Percentiles rank a stretch among this genome's conserved stretches.
These are phyloP conservation scores for Cercophora newfieldiana DNA, from an alignment of 495 filamentous ascomycete genomes.

Conservation along the genomic window DNA sequence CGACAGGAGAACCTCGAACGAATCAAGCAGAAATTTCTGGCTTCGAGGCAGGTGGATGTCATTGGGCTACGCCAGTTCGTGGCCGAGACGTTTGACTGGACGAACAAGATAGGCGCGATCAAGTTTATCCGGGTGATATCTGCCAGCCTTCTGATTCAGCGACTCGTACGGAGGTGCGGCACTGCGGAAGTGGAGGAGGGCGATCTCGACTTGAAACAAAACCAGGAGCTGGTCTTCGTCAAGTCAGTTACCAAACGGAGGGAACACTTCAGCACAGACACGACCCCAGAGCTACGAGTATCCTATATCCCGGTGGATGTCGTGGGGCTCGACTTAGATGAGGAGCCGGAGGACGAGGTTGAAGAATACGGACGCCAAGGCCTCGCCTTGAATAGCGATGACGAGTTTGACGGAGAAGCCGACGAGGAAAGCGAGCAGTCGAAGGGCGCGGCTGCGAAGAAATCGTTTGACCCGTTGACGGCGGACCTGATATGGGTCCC, in stretches of 20 bases:
- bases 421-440: constrained; percentile 35
- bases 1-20: constrained; percentile 56
- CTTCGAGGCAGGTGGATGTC: constrained; percentile 67
- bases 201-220: constrained; percentile 44
- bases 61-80: constrained; percentile 69
- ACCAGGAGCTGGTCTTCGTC: constrained; percentile 53
- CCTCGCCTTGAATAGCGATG: constrained; percentile 53
- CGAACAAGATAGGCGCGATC: constrained; percentile 69
- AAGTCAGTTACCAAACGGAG: constrained; percentile 64
- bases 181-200: constrained; percentile 26
- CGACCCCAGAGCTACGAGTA: constrained; percentile 71
- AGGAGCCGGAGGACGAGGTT: constrained; percentile 61
- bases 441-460: constrained; percentile 43
- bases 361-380: constrained; percentile 50
- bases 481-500: constrained; percentile 74
- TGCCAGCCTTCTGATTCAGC: constrained; percentile 69
- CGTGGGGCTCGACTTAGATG: constrained; percentile 70
- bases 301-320: constrained; percentile 74
- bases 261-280: constrained; percentile 71
- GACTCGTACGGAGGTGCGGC: constrained; percentile 50
- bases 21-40: constrained; percentile 57
- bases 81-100: constrained; percentile 83
- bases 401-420: constrained; percentile 57
- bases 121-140: constrained; percentile 84
- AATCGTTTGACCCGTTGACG: constrained; percentile 66